Percentiles rank a stretch among this genome's conserved stretches.
phyloP scores from a whole-genome alignment of 2,329 filamentous ascomycete species.

The Xylariales sp. region DNA sequence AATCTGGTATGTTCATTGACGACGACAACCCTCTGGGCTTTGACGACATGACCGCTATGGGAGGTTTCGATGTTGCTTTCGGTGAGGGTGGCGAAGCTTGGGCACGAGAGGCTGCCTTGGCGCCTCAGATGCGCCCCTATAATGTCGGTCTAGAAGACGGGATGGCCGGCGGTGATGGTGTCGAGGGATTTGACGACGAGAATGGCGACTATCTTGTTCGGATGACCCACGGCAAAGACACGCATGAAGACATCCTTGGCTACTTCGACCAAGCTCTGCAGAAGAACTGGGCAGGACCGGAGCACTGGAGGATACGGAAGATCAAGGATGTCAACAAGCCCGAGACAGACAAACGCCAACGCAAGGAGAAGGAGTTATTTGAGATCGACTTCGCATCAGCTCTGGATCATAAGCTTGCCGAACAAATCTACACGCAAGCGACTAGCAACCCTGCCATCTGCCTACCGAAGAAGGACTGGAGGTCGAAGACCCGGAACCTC shows the following conservation, averaged over 20 bases:
- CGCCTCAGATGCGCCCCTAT: slow-evolving; percentile 80
- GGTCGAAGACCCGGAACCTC: slow-evolving; percentile 85
- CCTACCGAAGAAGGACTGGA: slow-evolving; percentile 91
- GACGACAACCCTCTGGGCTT: slow-evolving; percentile 82
- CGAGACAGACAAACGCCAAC: slow-evolving; percentile 54
- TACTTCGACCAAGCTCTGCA: slow-evolving; percentile 96
- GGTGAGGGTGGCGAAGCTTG: slow-evolving; percentile 95
- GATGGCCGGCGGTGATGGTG: slow-evolving; percentile 46
- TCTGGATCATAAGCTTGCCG: slow-evolving; percentile 65
- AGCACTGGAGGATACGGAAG: slow-evolving; percentile 94
- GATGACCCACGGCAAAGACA: slow-evolving; percentile 65
- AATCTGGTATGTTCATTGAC: slow-evolving; percentile 78
- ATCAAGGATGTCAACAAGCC: slow-evolving; percentile 76
- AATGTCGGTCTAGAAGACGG: slow-evolving; percentile 54
- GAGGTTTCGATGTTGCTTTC: slow-evolving; percentile 76
- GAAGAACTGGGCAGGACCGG: slow-evolving; percentile 97
- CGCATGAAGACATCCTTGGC: slow-evolving; percentile 91
- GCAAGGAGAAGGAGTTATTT: slow-evolving; percentile 95
- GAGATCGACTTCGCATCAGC: slow-evolving; percentile 84
- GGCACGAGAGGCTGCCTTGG: slow-evolving; percentile 83
- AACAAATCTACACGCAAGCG: slow-evolving; percentile 76
- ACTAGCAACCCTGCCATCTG: slow-evolving; percentile 76
- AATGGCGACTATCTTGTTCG: slow-evolving; percentile 74
- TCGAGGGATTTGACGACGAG: slow-evolving; percentile 56
- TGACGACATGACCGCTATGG: slow-evolving; percentile 69